Base-by-base conservation (phyloP, 768 basidiomycete species). In the Fomitopsis pulvina region DNA sequence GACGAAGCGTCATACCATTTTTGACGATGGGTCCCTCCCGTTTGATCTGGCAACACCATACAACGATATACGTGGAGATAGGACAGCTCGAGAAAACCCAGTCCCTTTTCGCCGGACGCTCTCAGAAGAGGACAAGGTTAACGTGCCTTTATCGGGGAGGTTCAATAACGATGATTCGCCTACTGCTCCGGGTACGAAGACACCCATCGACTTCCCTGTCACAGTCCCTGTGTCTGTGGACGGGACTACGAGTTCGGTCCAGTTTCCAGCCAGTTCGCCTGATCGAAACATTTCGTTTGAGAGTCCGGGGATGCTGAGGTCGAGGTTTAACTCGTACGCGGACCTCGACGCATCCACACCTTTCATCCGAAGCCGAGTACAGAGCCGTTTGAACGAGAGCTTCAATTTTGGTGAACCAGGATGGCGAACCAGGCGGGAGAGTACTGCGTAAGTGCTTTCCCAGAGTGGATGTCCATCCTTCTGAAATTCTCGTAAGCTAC, bases 351-450 rank as follows among this genome's bases (percentile, higher is more conserved):
- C 71, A 4, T 66, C 79, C 14, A 84, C 88, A 4, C 87, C 88
- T 10, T 91, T 91, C 65, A 84, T 90, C 56, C 78, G 90, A 43
- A 92, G 89, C 65, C 81, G 90, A 40, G 88, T 83, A 7, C 88
- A 86, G 52, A 92, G 90, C 62, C 74, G 87, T 45, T 66, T 90
- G 22, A 59, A 60, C 43, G 85, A 88, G 53, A 73, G 65, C 48
- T 64, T 80, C 38, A 64, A 64, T 42, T 32, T 69, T 27, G 74
- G 73, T 2, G 88, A 92, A 57, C 74, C 83, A 27, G 87, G 85
- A 4, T 95, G 92, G 92, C 75, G 92, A 45, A 89, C 84, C 10
- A 74, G 92, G 57, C 76, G 89, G 43, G 91, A 94, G 66, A 92
- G 91, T 57, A 92, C 89, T 25, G 89, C 88, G 90, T 93, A 62